These are phyloP conservation scores for Draba incana DNA, from an alignment of 345 rosid species.

Conservation along the genomic window DNA sequence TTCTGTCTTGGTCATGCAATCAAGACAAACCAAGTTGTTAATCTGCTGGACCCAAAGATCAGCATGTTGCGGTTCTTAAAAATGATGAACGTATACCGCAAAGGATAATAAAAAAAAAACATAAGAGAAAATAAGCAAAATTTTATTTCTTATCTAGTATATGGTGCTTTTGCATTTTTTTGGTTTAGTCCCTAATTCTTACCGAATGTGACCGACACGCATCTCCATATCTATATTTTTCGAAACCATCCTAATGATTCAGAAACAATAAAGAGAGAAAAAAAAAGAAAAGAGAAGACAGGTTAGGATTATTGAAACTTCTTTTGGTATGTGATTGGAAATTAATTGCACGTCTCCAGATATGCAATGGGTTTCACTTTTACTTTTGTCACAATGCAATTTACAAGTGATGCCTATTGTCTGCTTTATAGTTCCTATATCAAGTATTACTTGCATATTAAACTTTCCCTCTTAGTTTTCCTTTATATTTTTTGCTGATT, in stretches of 20 bases:
- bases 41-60: too few relatives aligned
- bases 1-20: too few relatives aligned
- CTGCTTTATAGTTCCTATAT: slow-evolving; percentile 30
- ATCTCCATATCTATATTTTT: slow-evolving; percentile 15
- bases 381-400: slow-evolving; percentile 24
- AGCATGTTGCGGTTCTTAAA: too few relatives aligned
- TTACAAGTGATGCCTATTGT: slow-evolving; percentile 18
- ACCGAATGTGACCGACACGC: slow-evolving; percentile 12
- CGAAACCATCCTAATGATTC: slow-evolving; percentile 17
- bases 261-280: neutral
- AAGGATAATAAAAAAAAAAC: too few relatives aligned
- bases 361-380: slow-evolving; percentile 28
- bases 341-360: slow-evolving; percentile 35
- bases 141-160: neutral
- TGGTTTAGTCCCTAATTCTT: slow-evolving; percentile 13
- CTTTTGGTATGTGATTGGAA: slow-evolving; percentile 37
- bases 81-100: too few relatives aligned
- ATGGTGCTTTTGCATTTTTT: slow-evolving; percentile 15
- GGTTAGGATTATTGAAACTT: slow-evolving; percentile 29
- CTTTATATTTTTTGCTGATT: slow-evolving; percentile 21
- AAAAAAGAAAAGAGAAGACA: neutral
- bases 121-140: too few relatives aligned
- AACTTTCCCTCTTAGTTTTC: slow-evolving; percentile 4
- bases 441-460: neutral
- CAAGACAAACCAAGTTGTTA: neutral